Conservation (phyloP, 371 early-diverging fungal species). For the Zychaea mexicana region DNA sequence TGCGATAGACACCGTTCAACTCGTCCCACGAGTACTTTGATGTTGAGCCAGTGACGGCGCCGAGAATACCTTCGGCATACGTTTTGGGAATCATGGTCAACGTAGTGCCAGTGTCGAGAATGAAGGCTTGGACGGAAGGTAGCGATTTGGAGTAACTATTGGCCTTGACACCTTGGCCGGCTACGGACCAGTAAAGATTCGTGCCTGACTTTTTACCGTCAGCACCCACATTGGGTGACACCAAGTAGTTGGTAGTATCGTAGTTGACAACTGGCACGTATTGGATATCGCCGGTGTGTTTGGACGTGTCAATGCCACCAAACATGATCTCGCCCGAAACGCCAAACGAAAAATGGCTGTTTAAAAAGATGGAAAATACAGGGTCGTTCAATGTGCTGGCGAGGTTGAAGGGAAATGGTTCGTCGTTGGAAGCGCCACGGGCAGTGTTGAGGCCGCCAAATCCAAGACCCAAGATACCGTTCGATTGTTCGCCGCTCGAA, state of each 20-base stretch:
- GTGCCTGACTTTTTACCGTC: slow-evolving; percentile 5
- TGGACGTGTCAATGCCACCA: slow-evolving; percentile 25
- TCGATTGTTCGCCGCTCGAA: slow-evolving; percentile 14
- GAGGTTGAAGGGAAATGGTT: slow-evolving; percentile 26
- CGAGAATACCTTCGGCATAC: slow-evolving; percentile 16
- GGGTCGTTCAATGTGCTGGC: slow-evolving; percentile 19
- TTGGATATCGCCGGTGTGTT: slow-evolving; percentile 18
- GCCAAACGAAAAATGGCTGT: slow-evolving; percentile 11
- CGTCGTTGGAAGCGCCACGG: slow-evolving; percentile 17
- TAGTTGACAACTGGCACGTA: slow-evolving; percentile 31
- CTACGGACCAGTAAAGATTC: slow-evolving; percentile 28
- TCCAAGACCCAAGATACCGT: slow-evolving; percentile 36
- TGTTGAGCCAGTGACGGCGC: slow-evolving; percentile 15
- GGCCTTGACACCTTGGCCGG: slow-evolving; percentile 18
- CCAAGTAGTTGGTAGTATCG: slow-evolving; percentile 12
- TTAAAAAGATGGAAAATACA: slow-evolving; percentile 31
- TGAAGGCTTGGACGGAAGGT: slow-evolving; percentile 10
- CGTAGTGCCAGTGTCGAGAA: slow-evolving; percentile 37
- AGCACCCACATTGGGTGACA: slow-evolving; percentile 15
- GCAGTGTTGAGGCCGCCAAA: slow-evolving; percentile 22
- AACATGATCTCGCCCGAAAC: slow-evolving; percentile 28
- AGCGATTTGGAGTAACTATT: neutral
- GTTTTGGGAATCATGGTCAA: slow-evolving; percentile 23
- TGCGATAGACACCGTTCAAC: slow-evolving; percentile 13
- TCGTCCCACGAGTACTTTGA: slow-evolving; percentile 12